These are phyloP conservation scores for Acanthochlamys bracteata DNA, from an alignment of 106 monocot species.

Conservation along the genomic window DNA sequence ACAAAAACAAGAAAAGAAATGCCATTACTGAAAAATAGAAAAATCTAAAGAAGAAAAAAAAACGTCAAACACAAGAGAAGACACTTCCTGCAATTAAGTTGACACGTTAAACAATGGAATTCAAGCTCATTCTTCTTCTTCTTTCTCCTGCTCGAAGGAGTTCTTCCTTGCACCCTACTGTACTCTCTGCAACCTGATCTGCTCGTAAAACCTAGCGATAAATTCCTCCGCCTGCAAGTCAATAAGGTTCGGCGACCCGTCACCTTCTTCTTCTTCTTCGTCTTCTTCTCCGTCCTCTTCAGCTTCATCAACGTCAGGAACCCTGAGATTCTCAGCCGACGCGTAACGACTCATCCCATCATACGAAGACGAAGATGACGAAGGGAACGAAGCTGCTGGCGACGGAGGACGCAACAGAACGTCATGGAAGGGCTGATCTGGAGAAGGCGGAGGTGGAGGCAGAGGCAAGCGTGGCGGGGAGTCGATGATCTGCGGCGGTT, in stretches of 20 bases:
- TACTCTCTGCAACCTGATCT: slow-evolving; percentile 4
- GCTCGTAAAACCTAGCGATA: slow-evolving; percentile 10
- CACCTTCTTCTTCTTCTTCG: background rate
- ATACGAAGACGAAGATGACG: background rate
- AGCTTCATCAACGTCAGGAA: background rate
- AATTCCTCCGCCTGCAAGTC: slow-evolving; percentile 13
- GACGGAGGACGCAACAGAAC: background rate
- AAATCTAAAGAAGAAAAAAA: too few species aligned
- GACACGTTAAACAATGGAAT: too few species aligned
- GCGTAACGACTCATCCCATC: slow-evolving; percentile 5
- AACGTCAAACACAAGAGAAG: too few species aligned
- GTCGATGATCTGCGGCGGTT: background rate
- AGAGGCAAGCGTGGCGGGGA: background rate
- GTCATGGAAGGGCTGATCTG: background rate
- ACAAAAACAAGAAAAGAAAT: too few species aligned
- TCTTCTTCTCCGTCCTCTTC: background rate
- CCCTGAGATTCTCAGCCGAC: slow-evolving; percentile 4
- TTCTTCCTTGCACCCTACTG: background rate
- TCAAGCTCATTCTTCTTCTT: too few species aligned
- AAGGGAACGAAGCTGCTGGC: background rate
- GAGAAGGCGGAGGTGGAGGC: background rate
- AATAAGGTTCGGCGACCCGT: background rate
- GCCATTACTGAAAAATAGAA: too few species aligned
- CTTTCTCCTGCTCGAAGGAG: too few species aligned
- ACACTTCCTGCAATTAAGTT: too few species aligned